Percentiles rank a stretch among this genome's conserved stretches.
Evolutionary conservation across 495 filamentous ascomycete species (phyloP).

Genomic region (Talaromyces adpressus): DNA sequence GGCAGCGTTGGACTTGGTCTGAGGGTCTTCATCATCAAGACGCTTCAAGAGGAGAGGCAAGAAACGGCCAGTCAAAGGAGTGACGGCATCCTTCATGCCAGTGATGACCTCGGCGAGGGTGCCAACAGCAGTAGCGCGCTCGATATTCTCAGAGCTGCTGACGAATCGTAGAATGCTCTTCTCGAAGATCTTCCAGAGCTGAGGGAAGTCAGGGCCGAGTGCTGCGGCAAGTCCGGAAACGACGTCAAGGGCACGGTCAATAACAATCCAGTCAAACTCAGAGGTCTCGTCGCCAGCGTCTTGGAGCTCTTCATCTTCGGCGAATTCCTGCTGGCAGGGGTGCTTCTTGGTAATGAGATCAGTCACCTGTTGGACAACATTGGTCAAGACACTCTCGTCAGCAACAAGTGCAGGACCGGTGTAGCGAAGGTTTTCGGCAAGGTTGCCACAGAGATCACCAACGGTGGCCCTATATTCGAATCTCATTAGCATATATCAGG

Average conservation of each 20-base stretch:
- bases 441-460: conserved; percentile 90
- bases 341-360: conserved; percentile 80
- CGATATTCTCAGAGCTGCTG: conserved; percentile 71
- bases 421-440: conserved; percentile 86
- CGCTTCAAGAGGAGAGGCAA: conserved; percentile 81
- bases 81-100: conserved; percentile 71
- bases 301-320: conserved; percentile 63
- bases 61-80: conserved; percentile 66
- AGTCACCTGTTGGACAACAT: conserved; percentile 60
- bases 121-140: conserved; percentile 84
- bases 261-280: conserved; percentile 94
- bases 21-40: conserved; percentile 79
- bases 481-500: conserved; percentile 30
- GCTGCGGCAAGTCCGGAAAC: conserved; percentile 75
- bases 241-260: conserved; percentile 90
- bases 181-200: conserved; percentile 91
- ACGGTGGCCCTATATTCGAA: conserved; percentile 61
- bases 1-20: conserved; percentile 91
- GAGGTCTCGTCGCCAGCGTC: conserved; percentile 72
- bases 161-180: conserved; percentile 85
- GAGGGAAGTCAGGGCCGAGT: conserved; percentile 70
- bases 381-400: conserved; percentile 53
- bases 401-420: conserved; percentile 82
- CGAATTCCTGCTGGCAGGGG: conserved; percentile 85
- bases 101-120: conserved; percentile 87